A percentile compares a stretch with the other conserved stretches of the same genome.
Evolutionary conservation across 179 eudicot genomes (phyloP).

Genomic region (Actinidia polygama): DNA sequence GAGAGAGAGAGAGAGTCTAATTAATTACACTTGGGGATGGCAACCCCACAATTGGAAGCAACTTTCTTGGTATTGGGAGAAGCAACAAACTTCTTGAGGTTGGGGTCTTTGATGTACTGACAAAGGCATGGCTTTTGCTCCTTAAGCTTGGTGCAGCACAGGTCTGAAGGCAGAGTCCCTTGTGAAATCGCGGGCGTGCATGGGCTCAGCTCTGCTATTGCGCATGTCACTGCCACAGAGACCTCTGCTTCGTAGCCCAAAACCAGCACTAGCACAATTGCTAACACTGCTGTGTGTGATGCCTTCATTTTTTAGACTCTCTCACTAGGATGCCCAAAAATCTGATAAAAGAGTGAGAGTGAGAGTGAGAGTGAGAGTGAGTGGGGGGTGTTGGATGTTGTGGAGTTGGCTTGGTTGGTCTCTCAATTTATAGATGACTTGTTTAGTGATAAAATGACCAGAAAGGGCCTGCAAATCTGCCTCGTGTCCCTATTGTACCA

Average conservation of each 20-base stretch:
- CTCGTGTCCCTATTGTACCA: too few species aligned
- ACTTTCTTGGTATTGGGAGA: conserved; percentile 39
- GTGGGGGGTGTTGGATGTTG: background rate
- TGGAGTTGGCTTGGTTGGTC: background rate
- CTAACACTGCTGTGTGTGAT: background rate
- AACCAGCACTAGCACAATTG: conserved; percentile 6
- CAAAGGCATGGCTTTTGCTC: conserved; percentile 43
- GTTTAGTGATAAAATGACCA: too few species aligned
- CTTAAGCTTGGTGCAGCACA: conserved; percentile 35
- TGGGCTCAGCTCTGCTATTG: conserved; percentile 34
- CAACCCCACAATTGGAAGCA: conserved; percentile 27
- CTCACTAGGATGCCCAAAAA: background rate
- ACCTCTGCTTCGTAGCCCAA: conserved; percentile 14
- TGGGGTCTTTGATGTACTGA: conserved; percentile 37
- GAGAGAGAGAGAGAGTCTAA: too few species aligned
- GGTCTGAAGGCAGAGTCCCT: conserved; percentile 24
- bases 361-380: background rate
- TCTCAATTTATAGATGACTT: background rate
- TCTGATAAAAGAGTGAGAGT: background rate
- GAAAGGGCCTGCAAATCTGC: too few species aligned
- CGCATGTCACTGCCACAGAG: conserved; percentile 34
- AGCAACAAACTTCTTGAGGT: conserved; percentile 20
- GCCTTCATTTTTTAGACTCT: background rate
- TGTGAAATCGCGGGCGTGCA: conserved; percentile 36
- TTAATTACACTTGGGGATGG: conserved; percentile 36